A percentile compares a stretch with the other conserved stretches of the same genome.
These are phyloP conservation scores for Umbilicaria muhlenbergii DNA, from an alignment of 495 filamentous ascomycete genomes.

Conservation along the genomic window DNA sequence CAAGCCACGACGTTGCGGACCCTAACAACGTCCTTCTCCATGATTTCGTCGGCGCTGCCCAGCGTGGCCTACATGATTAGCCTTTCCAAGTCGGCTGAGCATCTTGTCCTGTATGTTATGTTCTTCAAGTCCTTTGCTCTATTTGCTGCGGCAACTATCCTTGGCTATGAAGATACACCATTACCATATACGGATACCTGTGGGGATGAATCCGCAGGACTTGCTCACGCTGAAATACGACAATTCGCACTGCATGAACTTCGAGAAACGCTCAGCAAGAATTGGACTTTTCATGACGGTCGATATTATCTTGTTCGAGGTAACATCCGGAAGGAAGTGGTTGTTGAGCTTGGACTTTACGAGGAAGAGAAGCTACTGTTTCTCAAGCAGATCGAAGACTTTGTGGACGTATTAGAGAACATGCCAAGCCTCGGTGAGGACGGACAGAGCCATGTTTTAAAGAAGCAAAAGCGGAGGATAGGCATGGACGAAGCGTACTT, in stretches of 20 bases:
- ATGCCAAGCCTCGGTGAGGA: constrained; percentile 6
- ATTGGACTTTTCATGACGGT: constrained; percentile 21
- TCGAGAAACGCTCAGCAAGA: constrained; percentile 11
- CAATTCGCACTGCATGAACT: constrained; percentile 18
- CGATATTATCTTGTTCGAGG: constrained; percentile 20
- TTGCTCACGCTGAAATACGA: constrained; percentile 8
- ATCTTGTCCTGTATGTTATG: constrained; percentile 15
- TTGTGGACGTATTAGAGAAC: constrained; percentile 1
- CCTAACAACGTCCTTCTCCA: constrained; percentile 26
- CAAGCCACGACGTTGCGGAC: constrained; percentile 25
- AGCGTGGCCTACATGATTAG: constrained; percentile 38
- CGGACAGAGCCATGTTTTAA: no score
- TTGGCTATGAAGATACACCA: not conserved
- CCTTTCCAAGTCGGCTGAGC: constrained; percentile 10
- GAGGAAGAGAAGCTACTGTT: constrained; percentile 18
- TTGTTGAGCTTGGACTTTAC: constrained; percentile 15
- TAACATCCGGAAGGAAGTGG: constrained; percentile 18
- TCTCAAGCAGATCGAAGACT: constrained; percentile 8
- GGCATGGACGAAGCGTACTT: no score
- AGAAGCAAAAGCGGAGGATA: no score
- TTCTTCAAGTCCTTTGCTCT: constrained; percentile 21
- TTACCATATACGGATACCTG: not conserved
- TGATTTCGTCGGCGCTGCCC: constrained; percentile 29
- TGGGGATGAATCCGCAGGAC: not conserved
- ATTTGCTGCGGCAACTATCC: constrained; percentile 14